These are phyloP conservation scores for Cryptosporidium meleagridis DNA, from an alignment of 169 alveolate species.

Conservation along the genomic window DNA sequence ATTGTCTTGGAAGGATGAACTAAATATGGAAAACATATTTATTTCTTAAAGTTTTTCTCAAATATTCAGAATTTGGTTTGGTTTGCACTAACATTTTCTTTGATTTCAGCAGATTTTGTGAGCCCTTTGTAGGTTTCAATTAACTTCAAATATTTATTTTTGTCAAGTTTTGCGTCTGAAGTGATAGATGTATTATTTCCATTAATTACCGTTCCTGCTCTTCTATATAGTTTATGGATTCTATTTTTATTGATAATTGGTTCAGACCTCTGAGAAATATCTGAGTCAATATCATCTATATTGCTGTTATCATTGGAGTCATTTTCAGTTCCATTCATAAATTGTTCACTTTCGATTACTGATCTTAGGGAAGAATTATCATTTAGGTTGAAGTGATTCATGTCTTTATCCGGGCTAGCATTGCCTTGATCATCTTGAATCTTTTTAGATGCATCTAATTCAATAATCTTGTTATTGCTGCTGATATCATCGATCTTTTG, in stretches of 20 bases:
- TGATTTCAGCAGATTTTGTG: slow-evolving; percentile 3
- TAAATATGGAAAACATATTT: slow-evolving; percentile 34
- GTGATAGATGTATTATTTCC: background rate
- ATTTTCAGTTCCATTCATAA: background rate
- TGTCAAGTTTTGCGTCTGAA: background rate
- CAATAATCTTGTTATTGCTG: background rate
- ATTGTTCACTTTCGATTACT: background rate
- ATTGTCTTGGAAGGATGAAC: slow-evolving; percentile 92
- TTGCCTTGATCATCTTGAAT: background rate
- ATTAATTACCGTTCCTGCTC: slow-evolving; percentile 53
- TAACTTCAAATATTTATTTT: slow-evolving; percentile 11
- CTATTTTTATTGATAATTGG: slow-evolving; percentile 18
- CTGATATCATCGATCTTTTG: background rate
- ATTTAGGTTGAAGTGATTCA: background rate
- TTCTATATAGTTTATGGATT: background rate
- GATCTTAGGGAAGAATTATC: background rate
- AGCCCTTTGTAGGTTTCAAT: slow-evolving; percentile 24
- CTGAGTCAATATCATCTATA: slow-evolving; percentile 1
- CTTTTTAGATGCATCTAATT: background rate
- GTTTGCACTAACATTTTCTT: slow-evolving; percentile 45
- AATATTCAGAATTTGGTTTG: background rate
- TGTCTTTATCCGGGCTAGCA: background rate
- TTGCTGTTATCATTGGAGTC: background rate
- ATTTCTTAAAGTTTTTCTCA: background rate
- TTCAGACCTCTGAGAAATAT: slow-evolving; percentile 64